These are phyloP conservation scores for Barnettozyma sucrosica DNA, from an alignment of 805 yeast species.

Conservation along the genomic window DNA sequence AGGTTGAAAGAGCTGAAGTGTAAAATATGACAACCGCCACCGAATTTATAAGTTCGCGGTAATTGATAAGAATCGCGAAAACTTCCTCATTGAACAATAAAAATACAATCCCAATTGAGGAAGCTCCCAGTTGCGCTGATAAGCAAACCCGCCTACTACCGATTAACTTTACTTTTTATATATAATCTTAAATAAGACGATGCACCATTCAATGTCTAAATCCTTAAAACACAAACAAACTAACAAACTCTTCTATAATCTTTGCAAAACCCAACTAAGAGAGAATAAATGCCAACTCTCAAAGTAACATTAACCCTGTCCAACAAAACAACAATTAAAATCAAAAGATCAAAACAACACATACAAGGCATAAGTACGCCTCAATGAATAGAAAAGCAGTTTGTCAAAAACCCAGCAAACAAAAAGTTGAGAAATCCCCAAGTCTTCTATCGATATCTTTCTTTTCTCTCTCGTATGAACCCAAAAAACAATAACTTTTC, in stretches of 20 bases:
- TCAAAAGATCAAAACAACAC: constrained; percentile 2
- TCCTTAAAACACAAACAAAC: constrained; percentile 18
- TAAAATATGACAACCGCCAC: not conserved
- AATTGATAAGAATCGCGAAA: not conserved
- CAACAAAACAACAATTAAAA: constrained; percentile 5
- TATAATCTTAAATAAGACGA: constrained; percentile 2
- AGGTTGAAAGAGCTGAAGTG: not conserved
- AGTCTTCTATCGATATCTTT: constrained; percentile 4
- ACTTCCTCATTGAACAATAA: not conserved
- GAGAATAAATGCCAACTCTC: not conserved
- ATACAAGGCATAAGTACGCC: not conserved
- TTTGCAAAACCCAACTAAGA: constrained; percentile 3
- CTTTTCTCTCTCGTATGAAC: constrained; percentile 1
- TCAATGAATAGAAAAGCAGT: constrained; percentile 2
- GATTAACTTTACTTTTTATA: not conserved
- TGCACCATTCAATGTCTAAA: constrained; percentile 23
- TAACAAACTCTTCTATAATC: constrained; percentile 17
- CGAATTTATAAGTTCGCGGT: not conserved
- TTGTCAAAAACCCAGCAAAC: constrained; percentile 2
- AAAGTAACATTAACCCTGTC: constrained; percentile 2
- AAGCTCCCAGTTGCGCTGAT: too few relatives aligned
- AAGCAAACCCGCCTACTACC: not conserved
- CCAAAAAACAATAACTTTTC: constrained; percentile 8
- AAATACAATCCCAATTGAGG: too few relatives aligned
- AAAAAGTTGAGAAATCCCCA: constrained; percentile 1